Evolutionary conservation across 2,329 filamentous ascomycete genomes (phyloP).

Genomic region (Fusarium beomiforme): DNA sequence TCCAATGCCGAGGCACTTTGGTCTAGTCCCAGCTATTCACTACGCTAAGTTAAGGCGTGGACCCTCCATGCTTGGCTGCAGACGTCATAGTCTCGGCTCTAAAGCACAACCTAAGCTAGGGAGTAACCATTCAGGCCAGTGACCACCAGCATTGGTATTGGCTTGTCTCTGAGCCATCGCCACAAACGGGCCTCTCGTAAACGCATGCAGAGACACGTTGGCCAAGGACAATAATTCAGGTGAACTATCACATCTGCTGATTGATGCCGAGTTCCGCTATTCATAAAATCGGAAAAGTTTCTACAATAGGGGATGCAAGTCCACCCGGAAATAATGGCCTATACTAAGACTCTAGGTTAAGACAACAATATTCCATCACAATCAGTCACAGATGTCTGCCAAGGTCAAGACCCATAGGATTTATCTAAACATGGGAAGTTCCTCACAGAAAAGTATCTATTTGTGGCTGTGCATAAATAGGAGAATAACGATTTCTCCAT

Average conservation of each 20-base stretch:
- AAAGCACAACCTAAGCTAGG: neutral
- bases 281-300: neutral
- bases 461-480: neutral
- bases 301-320: neutral
- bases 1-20: neutral
- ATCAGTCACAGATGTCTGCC: neutral
- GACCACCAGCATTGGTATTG: neutral
- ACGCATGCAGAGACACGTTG: slow-evolving; percentile 4
- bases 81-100: slow-evolving; percentile 9
- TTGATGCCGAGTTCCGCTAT: slow-evolving; percentile 3
- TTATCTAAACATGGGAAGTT: neutral
- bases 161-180: neutral
- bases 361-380: neutral
- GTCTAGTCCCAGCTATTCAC: neutral
- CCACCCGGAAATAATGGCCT: neutral
- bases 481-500: neutral
- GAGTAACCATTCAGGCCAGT: neutral
- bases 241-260: neutral
- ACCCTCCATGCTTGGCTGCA: neutral
- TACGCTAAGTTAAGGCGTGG: too few species aligned
- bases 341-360: slow-evolving; percentile 4
- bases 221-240: neutral
- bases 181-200: slow-evolving; percentile 1
- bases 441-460: neutral
- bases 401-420: slow-evolving; percentile 2